phyloP scores from a whole-genome alignment of 352 stramenopile species.

The Thraustochytrium striatum region DNA sequence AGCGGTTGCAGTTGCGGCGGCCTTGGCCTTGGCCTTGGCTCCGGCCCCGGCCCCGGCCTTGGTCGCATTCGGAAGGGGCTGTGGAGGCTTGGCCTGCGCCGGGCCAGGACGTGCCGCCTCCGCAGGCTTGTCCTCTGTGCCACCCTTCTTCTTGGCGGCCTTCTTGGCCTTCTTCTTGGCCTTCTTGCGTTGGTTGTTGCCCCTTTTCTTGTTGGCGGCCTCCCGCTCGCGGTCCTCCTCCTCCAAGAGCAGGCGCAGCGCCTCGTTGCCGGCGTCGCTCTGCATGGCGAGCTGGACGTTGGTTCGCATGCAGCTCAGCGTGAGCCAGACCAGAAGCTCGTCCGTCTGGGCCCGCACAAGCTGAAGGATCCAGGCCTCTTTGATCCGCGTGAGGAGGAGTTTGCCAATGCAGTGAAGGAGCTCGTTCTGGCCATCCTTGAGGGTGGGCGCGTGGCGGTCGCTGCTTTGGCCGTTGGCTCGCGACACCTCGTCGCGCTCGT shows the following conservation, averaged over 20 bases:
- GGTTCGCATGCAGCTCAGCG: conserved; percentile 33
- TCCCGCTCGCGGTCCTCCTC: conserved; percentile 9
- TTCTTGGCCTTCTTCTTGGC: conserved; percentile 37
- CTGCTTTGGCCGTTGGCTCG: neutral
- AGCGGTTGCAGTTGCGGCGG: neutral
- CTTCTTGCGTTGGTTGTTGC: too few relatives aligned
- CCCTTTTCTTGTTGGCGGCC: neutral
- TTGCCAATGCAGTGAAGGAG: conserved; percentile 46
- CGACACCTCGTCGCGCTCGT: conserved; percentile 12
- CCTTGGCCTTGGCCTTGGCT: neutral
- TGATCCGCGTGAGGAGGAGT: conserved; percentile 7
- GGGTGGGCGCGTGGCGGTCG: conserved; percentile 21
- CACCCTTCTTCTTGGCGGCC: conserved; percentile 17
- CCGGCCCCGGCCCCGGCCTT: too few relatives aligned
- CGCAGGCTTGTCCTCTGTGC: neutral
- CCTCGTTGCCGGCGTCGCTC: neutral
- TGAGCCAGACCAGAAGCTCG: conserved; percentile 34
- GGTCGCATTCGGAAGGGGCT: too few relatives aligned
- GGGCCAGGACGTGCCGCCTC: neutral
- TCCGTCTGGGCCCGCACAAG: neutral
- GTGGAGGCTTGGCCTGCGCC: too few relatives aligned
- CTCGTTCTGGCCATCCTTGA: conserved; percentile 35
- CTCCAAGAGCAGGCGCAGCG: conserved; percentile 8
- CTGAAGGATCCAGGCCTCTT: conserved; percentile 18
- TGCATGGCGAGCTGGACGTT: conserved; percentile 20